phyloP scores from a whole-genome alignment of 768 basidiomycete species.

The Amanita phalloides region DNA sequence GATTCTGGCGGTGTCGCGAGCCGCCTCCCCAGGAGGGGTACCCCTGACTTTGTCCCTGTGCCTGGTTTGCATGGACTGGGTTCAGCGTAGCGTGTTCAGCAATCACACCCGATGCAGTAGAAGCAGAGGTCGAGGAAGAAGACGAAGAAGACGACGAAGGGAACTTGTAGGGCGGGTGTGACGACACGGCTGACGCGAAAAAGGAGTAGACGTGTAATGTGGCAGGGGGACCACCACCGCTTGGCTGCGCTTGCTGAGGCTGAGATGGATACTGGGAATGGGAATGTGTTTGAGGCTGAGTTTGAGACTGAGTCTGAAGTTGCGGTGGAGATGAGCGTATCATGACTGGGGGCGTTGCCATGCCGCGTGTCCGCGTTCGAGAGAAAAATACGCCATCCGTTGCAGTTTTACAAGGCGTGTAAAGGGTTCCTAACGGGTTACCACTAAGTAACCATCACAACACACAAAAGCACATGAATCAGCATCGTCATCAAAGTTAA shows the following conservation, averaged over 20 bases:
- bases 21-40: not conserved
- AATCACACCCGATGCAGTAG: not conserved
- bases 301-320: not conserved
- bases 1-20: not conserved
- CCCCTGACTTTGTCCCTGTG: not conserved
- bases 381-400: conserved; percentile 2
- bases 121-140: not conserved
- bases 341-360: not conserved
- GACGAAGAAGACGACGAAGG: not conserved
- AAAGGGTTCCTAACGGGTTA: conserved; percentile 5
- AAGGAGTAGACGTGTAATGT: conserved; percentile 1
- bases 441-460: not conserved
- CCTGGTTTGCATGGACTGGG: not conserved
- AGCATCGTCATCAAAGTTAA: not conserved
- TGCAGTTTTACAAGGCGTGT: conserved; percentile 6
- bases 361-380: not conserved
- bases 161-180: conserved; percentile 1
- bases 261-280: not conserved
- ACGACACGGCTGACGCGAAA: conserved; percentile 2
- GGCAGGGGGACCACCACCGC: not conserved
- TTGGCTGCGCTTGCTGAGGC: not conserved
- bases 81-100: not conserved
- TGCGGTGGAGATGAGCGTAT: not conserved
- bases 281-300: not conserved
- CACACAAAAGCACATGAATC: not conserved